Base-by-base conservation (phyloP, 1,284 basidiomycete genomes). In the Puccinia horiana region DNA sequence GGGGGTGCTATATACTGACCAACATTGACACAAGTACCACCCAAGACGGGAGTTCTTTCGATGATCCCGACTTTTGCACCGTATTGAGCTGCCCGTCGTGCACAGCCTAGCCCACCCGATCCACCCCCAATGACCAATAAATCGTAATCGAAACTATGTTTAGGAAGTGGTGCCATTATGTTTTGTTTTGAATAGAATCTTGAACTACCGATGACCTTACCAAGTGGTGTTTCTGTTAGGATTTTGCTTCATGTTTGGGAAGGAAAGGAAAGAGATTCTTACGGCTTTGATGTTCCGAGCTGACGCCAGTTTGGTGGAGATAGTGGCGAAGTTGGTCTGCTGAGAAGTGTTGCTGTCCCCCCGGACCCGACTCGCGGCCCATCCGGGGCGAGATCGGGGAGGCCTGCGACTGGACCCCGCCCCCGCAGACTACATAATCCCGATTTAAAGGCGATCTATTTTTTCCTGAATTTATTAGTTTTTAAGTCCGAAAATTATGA, bases 21-120 rank as follows among this genome's bases (percentile, higher is more conserved):
- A 83, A 96, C 90, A 84, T 91, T 98, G 83, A 99, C 96, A 86
- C 97, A 99, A 52, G 97, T 99, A 65, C 97, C 97, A 56, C 97
- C 97, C 6, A 96, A 90, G 56, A 90, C 87, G 29, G 91, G 90
- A 11, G 91, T 91, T 73, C 90, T 90, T 87, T 99, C 96, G 47
- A 98, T 91, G 35, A 98, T 89, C 16, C 94, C 95, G 73, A 95
- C 94, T 87, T 96, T 98, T 86, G 93, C 94, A 76, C 96, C 96
- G 87, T 98, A 96, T 32, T 90, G 90, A n/a, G 93, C 93, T 18
- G 96, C 96, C 82, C 97, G 29, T 74, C 79, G 58, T 44, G 79
- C 79, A 65, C 79, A 81, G 16, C 91, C 94, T 73, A 92, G 91
- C 81, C 94, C 93, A 76, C 93, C 93, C 83, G 92, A 93, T 32